Evolutionary conservation across 306 rosid species (phyloP).

Genomic region (Biancaea sappan): DNA sequence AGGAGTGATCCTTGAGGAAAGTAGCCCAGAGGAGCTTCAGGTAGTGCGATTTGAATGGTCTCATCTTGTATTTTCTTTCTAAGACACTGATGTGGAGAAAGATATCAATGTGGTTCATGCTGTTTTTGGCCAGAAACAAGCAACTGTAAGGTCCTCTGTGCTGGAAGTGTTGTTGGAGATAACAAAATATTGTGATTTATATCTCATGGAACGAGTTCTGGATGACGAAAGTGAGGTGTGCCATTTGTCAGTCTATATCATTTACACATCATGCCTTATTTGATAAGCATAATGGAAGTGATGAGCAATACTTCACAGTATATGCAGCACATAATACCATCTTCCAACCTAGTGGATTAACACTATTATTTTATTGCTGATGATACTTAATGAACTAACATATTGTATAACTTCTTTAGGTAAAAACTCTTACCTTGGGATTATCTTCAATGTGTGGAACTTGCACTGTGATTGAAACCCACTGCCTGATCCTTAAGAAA

Average conservation of each 20-base stretch:
- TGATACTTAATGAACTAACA: slow-evolving; percentile 24
- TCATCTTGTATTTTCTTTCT: slow-evolving; percentile 22
- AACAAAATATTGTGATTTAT: slow-evolving; percentile 85
- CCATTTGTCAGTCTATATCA: slow-evolving; percentile 2
- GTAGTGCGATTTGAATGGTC: slow-evolving; percentile 54
- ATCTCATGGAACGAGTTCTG: slow-evolving; percentile 91
- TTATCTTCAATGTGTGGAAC: slow-evolving; percentile 16
- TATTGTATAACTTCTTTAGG: slow-evolving; percentile 24
- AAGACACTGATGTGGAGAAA: slow-evolving; percentile 21
- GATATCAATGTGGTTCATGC: slow-evolving; percentile 31
- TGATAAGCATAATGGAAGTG: slow-evolving; percentile 1
- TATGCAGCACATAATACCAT: slow-evolving; percentile 20
- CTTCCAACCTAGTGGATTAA: not conserved
- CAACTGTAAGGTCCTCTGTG: slow-evolving; percentile 80
- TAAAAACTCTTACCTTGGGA: not conserved
- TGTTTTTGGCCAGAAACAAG: slow-evolving; percentile 71
- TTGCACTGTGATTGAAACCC: not conserved
- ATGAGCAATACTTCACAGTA: slow-evolving; percentile 10
- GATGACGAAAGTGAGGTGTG: slow-evolving; percentile 93
- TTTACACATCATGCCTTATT: slow-evolving; percentile 14
- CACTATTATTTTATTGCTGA: not conserved
- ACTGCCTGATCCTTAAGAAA: too few relatives aligned
- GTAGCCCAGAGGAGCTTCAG: slow-evolving; percentile 89
- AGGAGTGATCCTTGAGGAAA: slow-evolving; percentile 91
- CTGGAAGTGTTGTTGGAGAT: slow-evolving; percentile 84